phyloP scores from a whole-genome alignment of 768 basidiomycete species.

The Lepiota brunneoincarnata region DNA sequence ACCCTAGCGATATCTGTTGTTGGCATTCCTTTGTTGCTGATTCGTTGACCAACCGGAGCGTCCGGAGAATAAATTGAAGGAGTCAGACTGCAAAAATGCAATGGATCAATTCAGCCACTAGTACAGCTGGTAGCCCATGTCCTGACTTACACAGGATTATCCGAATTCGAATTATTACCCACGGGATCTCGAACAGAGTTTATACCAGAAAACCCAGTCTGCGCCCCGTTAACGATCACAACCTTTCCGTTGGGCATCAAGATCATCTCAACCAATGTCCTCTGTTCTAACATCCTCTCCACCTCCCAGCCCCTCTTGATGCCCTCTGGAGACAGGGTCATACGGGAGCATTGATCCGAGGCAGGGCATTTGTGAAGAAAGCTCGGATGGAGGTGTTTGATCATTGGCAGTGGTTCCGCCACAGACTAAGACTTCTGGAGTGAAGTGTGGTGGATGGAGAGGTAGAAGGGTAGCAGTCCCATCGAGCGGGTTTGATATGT shows the following conservation, averaged over 20 bases:
- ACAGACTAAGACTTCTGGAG: constrained; percentile 45
- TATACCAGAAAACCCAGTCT: constrained; percentile 39
- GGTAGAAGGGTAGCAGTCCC: constrained; percentile 36
- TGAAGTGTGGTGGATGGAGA: constrained; percentile 35
- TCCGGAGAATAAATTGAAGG: constrained; percentile 49
- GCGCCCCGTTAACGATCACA: constrained; percentile 41
- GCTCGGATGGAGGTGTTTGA: constrained; percentile 22
- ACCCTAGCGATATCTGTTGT: constrained; percentile 45
- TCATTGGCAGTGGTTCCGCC: constrained; percentile 39
- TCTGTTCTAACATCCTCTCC: constrained; percentile 39
- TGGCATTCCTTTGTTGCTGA: constrained; percentile 44
- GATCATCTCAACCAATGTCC: constrained; percentile 37
- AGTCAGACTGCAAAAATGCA: constrained; percentile 20
- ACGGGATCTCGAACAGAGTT: constrained; percentile 28
- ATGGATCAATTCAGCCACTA: background rate
- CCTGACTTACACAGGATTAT: constrained; percentile 26
- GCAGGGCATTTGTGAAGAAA: constrained; percentile 40
- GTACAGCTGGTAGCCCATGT: too few relatives aligned
- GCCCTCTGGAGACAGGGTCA: constrained; percentile 38
- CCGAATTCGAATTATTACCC: constrained; percentile 25
- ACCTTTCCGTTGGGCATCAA: constrained; percentile 43
- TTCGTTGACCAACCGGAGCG: constrained; percentile 38
- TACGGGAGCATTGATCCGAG: constrained; percentile 39
- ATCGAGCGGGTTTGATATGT: constrained; percentile 38
- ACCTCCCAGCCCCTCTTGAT: constrained; percentile 44